Base-by-base conservation (phyloP, 176 grass and related monocot species). In the Carex kokanica region DNA sequence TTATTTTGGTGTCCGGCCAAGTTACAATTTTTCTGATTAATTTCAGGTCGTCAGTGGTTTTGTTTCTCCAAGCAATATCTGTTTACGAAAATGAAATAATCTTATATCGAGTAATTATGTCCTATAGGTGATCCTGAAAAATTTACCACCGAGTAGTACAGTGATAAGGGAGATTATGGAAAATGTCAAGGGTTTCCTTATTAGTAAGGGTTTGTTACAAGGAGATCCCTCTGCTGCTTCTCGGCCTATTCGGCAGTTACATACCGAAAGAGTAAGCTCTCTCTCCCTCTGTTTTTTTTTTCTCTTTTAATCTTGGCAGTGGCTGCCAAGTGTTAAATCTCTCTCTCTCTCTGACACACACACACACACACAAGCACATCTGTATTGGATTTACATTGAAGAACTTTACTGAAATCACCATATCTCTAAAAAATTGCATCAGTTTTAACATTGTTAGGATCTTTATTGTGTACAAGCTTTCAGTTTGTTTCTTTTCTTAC, bases 121-220 rank as follows among this genome's bases (percentile, higher is more conserved):
- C 67, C 58, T 78, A 32, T 79, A 96, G 90, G 93, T 96, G 62
- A 84, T 96, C 65, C 85, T 96, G 25, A 96, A 93, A 80, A 96
- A 93, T 84, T 89, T 96, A 40, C 93, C 93, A 20, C 90, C 90
- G 61, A 96, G 88, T 59, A 96, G 85, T 3, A 84, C 93, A 56
- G 79, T 96, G 62, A 91, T 96, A 86, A 93, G 85, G 49, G 93
- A 96, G 78, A 93, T 96, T 29, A 84, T 93, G 74, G 90, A 93
- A 77, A 93, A 86, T 11, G 93, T 93, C 7, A 93, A 96, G 81
- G 65, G 83, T 74, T 96, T 93, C 83, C 90, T 96, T 57, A 66
- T 89, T 68, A 89, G 90, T 85, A 96, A 96, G 93, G 90, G 86
- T 68, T 86, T 96, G 80, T 68, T 96, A 18, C 89, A 89, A 88